Evolutionary conservation across 306 rosid genomes (phyloP), one percentile per base, ranked within the genome.

Genomic region (Cajanus cajan): DNA sequence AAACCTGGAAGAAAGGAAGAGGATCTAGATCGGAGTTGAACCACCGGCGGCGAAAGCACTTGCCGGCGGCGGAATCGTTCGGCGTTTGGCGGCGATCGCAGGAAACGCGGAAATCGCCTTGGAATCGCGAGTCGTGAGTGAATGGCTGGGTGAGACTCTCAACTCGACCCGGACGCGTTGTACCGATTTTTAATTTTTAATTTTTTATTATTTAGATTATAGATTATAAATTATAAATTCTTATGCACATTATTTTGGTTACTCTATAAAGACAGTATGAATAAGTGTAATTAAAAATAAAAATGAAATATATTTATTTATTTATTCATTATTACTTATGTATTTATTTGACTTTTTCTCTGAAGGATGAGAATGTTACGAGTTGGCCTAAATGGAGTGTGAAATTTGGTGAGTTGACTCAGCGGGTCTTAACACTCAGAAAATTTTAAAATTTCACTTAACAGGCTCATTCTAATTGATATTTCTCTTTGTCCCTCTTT

Each of bases 121-220:
- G 82, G 91, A 88, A 86, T 90, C 84, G 90, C 68, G 90, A 91
- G 88, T 90, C 85, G 79, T 84, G 91, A 81, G 87, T 87, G 87
- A 34, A 81, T 83, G 82, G 80, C 86, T 83, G 90, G 84, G 90
- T 84, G 82, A 61, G 90, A 81, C 84, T 80, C 89, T 82, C 8
- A 83, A 90, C 96, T 91, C 91, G 89, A 82, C 96, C 91, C 93
- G 91, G 83, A 59, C 84, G 90, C n/a, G 84, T 86, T 86, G 48
- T 81, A 76, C 78, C 80, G 36, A 72, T 69, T 2, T 61, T 21
- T 13, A 10, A 10, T 43, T 62, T 15, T 15, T 2, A 1, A 45
- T 63, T n/a, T n/a, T n/a, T n/a, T n/a, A n/a, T n/a, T n/a, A n/a
- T n/a, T n/a, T n/a, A n/a, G n/a, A n/a, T n/a, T n/a, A n/a, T n/a